Percentiles rank a stretch among this genome's conserved stretches.
phyloP scores from a whole-genome alignment of 2,329 filamentous ascomycete species.

The Paramyrothecium roridum region DNA sequence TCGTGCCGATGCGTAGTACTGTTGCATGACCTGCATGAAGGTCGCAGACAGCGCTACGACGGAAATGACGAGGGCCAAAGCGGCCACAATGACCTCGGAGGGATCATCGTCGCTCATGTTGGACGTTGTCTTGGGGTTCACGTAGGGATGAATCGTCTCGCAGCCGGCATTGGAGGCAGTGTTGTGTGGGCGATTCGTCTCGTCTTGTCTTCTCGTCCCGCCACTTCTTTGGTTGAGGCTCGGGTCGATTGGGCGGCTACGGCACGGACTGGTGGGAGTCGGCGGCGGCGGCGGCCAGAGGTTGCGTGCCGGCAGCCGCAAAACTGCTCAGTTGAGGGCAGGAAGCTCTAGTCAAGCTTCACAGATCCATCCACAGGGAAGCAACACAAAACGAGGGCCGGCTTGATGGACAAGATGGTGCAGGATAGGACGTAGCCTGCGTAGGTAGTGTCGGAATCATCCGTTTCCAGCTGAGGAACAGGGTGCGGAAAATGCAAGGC shows the following conservation, averaged over 20 bases:
- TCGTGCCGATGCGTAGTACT: conserved; percentile 47
- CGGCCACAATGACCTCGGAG: conserved; percentile 34
- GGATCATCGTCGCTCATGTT: conserved; percentile 8
- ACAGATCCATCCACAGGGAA: too few relatives aligned
- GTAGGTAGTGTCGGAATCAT: background rate
- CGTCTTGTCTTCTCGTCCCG: too few relatives aligned
- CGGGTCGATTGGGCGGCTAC: background rate
- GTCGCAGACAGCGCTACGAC: conserved; percentile 43
- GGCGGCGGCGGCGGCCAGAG: background rate
- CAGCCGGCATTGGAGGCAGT: background rate
- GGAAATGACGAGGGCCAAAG: conserved; percentile 44
- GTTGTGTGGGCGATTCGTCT: too few relatives aligned
- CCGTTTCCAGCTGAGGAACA: background rate
- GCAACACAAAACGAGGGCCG: too few relatives aligned
- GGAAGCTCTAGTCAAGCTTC: too few relatives aligned
- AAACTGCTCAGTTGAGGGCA: background rate
- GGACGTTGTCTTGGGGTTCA: background rate
- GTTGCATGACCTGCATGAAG: conserved; percentile 45
- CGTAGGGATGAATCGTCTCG: background rate
- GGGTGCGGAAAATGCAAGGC: background rate
- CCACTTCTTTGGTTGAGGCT: too few relatives aligned
- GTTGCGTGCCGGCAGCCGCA: background rate
- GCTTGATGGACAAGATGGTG: too few relatives aligned
- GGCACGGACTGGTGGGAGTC: background rate
- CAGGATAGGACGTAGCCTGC: background rate